Conservation (phyloP, 257 asterid genomes). For the Nicotiana obtusifolia region DNA sequence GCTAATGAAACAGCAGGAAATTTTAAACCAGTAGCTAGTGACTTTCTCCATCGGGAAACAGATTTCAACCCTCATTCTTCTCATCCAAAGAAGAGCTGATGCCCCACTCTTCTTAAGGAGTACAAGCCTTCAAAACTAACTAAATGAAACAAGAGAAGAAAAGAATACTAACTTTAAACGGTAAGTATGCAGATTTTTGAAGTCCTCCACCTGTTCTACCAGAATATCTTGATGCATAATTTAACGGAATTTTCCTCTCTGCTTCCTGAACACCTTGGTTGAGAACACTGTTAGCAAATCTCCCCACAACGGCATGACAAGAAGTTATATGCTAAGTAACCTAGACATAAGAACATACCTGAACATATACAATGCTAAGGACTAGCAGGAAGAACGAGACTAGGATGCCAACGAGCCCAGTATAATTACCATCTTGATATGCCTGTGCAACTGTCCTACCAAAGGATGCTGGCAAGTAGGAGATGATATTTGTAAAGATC, state of each 20-base stretch:
- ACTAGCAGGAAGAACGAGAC: slow-evolving; percentile 76
- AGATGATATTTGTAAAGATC: slow-evolving; percentile 92
- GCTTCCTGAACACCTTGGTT: slow-evolving; percentile 68
- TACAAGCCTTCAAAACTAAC: neutral
- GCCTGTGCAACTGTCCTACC: slow-evolving; percentile 91
- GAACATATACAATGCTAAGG: slow-evolving; percentile 93
- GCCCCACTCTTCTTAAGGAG: neutral
- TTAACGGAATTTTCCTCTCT: slow-evolving; percentile 91
- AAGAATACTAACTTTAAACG: slow-evolving; percentile 63
- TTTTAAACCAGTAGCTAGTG: neutral
- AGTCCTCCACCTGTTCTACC: slow-evolving; percentile 70
- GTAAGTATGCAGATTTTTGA: slow-evolving; percentile 87
- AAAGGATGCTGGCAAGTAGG: slow-evolving; percentile 93
- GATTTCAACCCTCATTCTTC: neutral
- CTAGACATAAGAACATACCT: slow-evolving; percentile 36
- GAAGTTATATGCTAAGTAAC: slow-evolving; percentile 2
- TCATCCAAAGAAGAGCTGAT: neutral
- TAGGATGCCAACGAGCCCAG: slow-evolving; percentile 67
- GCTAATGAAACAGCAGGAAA: neutral
- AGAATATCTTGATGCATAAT: slow-evolving; percentile 79
- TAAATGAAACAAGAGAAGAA: neutral
- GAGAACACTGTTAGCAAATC: neutral
- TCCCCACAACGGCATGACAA: neutral
- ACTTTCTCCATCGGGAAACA: neutral
- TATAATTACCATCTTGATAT: slow-evolving; percentile 78